Percentiles rank a stretch among this genome's conserved stretches.
Conservation (phyloP, 208 protist species). For the Porcisia deanei region DNA sequence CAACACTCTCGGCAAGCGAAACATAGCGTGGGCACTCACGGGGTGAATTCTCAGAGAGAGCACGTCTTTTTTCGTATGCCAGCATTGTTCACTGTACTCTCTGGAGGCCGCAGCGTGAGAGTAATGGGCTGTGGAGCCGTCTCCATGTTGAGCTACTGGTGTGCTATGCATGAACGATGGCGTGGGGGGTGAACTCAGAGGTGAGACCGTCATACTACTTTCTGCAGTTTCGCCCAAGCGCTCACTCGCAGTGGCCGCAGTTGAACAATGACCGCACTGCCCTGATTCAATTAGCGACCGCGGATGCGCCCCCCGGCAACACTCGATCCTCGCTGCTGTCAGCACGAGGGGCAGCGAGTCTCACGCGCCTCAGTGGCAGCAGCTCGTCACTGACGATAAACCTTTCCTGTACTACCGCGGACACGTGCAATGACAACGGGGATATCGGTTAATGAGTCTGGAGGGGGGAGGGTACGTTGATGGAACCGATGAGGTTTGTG, state of each 20-base stretch:
- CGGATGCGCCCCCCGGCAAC: neutral
- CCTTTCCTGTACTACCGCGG: neutral
- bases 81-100: neutral
- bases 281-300: neutral
- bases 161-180: neutral
- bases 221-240: neutral
- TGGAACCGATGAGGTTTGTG: neutral
- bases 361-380: neutral
- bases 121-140: neutral
- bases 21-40: neutral
- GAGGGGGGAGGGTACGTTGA: neutral
- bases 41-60: conserved; percentile 3
- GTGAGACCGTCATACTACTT: neutral
- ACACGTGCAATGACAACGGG: neutral
- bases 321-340: neutral
- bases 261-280: too few relatives aligned
- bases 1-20: neutral
- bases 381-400: neutral
- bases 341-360: neutral
- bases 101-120: neutral
- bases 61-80: neutral
- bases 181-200: neutral
- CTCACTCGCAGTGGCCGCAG: neutral
- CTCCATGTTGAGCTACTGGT: neutral
- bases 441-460: neutral